Conservation (phyloP, 2,329 filamentous ascomycete genomes). For the Amesomyces nigricolor region DNA sequence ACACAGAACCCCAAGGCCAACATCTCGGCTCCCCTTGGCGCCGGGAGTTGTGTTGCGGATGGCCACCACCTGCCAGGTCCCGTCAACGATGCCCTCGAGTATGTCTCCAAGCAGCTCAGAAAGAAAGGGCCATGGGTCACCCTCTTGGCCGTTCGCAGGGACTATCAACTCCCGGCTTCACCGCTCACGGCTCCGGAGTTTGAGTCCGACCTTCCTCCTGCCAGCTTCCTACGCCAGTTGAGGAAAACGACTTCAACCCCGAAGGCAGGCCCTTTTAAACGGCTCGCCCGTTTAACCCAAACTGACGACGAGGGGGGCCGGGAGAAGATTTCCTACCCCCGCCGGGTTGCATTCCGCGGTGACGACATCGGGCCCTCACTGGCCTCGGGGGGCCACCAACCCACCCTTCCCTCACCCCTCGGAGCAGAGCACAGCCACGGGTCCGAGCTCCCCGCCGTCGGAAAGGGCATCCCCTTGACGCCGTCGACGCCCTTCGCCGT, state of each 20-base stretch:
- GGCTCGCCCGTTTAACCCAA: conserved; percentile 33
- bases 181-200: conserved; percentile 2
- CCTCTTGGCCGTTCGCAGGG: conserved; percentile 37
- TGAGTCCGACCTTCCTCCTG: no score
- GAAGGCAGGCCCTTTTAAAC: conserved; percentile 33
- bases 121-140: conserved; percentile 52
- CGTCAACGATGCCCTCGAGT: conserved; percentile 51
- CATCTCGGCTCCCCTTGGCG: conserved; percentile 60
- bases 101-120: conserved; percentile 50
- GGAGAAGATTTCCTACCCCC: conserved; percentile 22
- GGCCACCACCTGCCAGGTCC: conserved; percentile 51
- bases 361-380: conserved; percentile 29
- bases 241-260: conserved; percentile 23
- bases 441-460: no score
- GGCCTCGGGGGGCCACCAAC: conserved; percentile 19
- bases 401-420: no score
- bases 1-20: conserved; percentile 41
- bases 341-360: conserved; percentile 25
- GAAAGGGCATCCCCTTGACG: conserved; percentile 41
- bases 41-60: conserved; percentile 54
- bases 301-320: conserved; percentile 33
- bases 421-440: no score
- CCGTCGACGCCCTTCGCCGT: conserved; percentile 37
- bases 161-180: conserved; percentile 21
- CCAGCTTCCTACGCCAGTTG: no score